Base-by-base conservation (phyloP, 106 monocot species). In the Phalaenopsis equestris region DNA sequence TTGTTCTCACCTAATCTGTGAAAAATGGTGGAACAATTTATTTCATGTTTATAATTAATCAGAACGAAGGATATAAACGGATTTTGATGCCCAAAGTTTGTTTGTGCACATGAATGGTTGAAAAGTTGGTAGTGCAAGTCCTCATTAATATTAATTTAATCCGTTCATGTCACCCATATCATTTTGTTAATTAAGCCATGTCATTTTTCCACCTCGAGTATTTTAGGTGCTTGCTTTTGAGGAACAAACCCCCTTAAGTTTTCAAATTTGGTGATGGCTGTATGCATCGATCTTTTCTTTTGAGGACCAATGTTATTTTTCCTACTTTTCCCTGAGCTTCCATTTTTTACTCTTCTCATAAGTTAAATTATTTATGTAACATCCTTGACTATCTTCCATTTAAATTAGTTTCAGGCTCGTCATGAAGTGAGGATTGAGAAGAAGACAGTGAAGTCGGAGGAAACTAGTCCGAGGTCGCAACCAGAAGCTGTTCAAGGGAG, bases 361-460 rank as follows among this genome's bases (percentile, higher is more conserved):
- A 52, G 52, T 10, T 61, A 1, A 0, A n/a, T 39, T 19, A 8
- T 45, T 15, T 6, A 45, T 65, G 70, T 39, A 36, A 11, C 7
- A 36, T 55, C n/a, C 18, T 10, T 17, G 19, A 12, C 6, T 14
- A 16, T 3, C 45, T 81, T 52, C 56, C 3, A 17, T 70, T 19
- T 70, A 39, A 70, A n/a, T 6, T 73, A 56, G 49, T 19, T 78
- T 55, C 83, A 96, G 93, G 81, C 73, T 79, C 93, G 79, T 19
- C 83, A 88, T 41, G 90, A 88, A 52, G 96, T 93, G 78, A 91
- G 90, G 67, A 42, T 91, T 55, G 85, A 89, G 83, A 96, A 83
- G 82, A 88, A 80, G 78, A 10, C 90, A 42, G 77, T 48, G 77
- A 79, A 76, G 75, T 18, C 38, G 45, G 87, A 83, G 18, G 72